Evolutionary conservation across 2,329 filamentous ascomycete species (phyloP).

Genomic region (Ophiostoma sp.): DNA sequence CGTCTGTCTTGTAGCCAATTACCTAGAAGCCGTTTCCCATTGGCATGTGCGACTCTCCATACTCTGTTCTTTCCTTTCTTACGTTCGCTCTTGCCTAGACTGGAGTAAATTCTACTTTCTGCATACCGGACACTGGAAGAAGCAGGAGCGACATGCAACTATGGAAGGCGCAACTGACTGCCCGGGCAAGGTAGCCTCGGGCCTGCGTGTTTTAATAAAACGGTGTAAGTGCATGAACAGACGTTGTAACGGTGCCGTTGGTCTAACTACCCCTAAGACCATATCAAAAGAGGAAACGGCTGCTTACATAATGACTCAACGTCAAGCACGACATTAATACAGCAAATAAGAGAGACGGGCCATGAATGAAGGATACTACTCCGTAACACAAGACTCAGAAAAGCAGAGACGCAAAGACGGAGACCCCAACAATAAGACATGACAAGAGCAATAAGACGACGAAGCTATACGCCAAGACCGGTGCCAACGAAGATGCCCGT

Average conservation of each 20-base stretch:
- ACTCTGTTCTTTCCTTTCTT: background rate
- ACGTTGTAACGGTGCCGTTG: conserved; percentile 6
- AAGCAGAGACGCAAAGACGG: background rate
- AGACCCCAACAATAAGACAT: too few species aligned
- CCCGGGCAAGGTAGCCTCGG: background rate
- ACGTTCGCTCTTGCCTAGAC: background rate
- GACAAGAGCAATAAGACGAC: too few species aligned
- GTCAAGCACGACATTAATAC: background rate
- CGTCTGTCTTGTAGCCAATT: conserved; percentile 18
- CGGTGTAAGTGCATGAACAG: background rate
- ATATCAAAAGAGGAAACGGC: background rate
- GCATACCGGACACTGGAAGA: background rate
- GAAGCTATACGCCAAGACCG: too few species aligned
- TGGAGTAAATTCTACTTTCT: background rate
- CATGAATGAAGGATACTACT: background rate
- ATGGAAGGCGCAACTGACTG: conserved; percentile 3
- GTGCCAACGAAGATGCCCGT: too few species aligned
- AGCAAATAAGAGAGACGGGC: conserved; percentile 3
- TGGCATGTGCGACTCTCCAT: too few species aligned
- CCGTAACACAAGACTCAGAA: background rate
- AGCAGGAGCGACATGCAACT: conserved; percentile 2
- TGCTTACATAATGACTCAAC: conserved; percentile 2
- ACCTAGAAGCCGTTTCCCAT: background rate
- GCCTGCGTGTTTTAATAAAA: too few species aligned
- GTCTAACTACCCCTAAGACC: background rate